A percentile compares a stretch with the other conserved stretches of the same genome.
phyloP scores from a whole-genome alignment of 2,329 filamentous ascomycete genomes.

The Hymenoscyphus scutula region DNA sequence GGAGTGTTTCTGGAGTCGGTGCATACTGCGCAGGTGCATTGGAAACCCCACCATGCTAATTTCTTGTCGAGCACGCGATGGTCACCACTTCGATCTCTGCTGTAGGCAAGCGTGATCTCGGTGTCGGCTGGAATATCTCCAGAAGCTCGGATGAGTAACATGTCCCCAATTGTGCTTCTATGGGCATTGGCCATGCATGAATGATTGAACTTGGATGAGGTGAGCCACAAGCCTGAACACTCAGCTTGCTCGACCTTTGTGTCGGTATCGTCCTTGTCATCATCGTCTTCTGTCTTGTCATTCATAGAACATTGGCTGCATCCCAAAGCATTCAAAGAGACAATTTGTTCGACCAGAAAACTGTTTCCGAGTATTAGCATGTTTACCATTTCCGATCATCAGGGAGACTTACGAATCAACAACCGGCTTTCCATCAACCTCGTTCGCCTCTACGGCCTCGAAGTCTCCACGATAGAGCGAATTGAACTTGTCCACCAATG shows the following conservation, averaged over 20 bases:
- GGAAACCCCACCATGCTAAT: too few species aligned
- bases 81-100: too few species aligned
- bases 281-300: slow-evolving; percentile 5
- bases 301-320: slow-evolving; percentile 33
- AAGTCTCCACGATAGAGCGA: slow-evolving; percentile 45
- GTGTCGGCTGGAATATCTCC: slow-evolving; percentile 43
- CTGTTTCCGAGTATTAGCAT: too few species aligned
- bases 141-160: slow-evolving; percentile 49
- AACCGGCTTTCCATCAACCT: slow-evolving; percentile 40
- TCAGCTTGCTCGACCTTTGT: background rate
- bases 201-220: slow-evolving; percentile 53
- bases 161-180: slow-evolving; percentile 53
- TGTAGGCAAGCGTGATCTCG: slow-evolving; percentile 40
- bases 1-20: background rate
- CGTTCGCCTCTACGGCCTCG: slow-evolving; percentile 25
- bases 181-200: slow-evolving; percentile 47
- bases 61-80: too few species aligned
- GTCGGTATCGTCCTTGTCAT: too few species aligned
- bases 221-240: slow-evolving; percentile 45
- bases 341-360: slow-evolving; percentile 38
- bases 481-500: slow-evolving; percentile 35
- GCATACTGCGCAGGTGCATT: too few species aligned
- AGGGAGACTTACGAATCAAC: slow-evolving; percentile 43
- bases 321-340: slow-evolving; percentile 45
- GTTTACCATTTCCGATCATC: too few species aligned